These are phyloP conservation scores for Epichloe scottii DNA, from an alignment of 2,329 filamentous ascomycete species.

Conservation along the genomic window DNA sequence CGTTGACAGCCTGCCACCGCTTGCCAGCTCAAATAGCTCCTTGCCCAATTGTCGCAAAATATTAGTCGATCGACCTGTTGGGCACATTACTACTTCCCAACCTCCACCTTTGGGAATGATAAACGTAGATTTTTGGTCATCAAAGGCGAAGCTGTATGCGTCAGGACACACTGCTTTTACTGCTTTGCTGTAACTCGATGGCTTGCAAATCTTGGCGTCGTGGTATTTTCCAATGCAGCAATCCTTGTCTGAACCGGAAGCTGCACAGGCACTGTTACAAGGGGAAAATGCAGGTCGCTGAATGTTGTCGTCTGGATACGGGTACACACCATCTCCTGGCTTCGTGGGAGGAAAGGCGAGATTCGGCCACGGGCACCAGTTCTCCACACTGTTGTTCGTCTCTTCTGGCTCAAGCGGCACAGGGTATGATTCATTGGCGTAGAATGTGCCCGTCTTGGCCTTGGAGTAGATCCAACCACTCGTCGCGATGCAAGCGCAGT, in stretches of 20 bases:
- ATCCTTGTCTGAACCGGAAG: slow-evolving; percentile 51
- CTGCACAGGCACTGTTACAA: slow-evolving; percentile 65
- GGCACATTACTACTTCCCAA: slow-evolving; percentile 71
- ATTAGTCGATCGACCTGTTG: slow-evolving; percentile 45
- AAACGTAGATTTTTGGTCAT: slow-evolving; percentile 46
- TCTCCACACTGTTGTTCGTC: slow-evolving; percentile 41
- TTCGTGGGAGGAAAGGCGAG: slow-evolving; percentile 55
- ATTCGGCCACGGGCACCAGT: slow-evolving; percentile 74
- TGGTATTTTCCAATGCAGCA: slow-evolving; percentile 65
- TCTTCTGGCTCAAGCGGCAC: slow-evolving; percentile 53
- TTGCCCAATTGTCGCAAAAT: slow-evolving; percentile 40
- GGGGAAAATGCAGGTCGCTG: slow-evolving; percentile 61
- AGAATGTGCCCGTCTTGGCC: slow-evolving; percentile 40
- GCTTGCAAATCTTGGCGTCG: slow-evolving; percentile 49
- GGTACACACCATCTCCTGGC: slow-evolving; percentile 64
- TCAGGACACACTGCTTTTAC: slow-evolving; percentile 72
- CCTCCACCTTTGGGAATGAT: slow-evolving; percentile 56
- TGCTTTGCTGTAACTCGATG: slow-evolving; percentile 53
- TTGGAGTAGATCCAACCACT: slow-evolving; percentile 44
- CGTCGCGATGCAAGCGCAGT: slow-evolving; percentile 65
- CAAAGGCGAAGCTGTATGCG: slow-evolving; percentile 66
- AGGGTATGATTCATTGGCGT: slow-evolving; percentile 53
- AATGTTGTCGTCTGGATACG: slow-evolving; percentile 67
- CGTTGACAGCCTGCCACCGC: slow-evolving; percentile 25
- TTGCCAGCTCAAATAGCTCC: slow-evolving; percentile 35